Percentiles rank a stretch among this genome's conserved stretches.
These are phyloP conservation scores for Austroboletus festivus DNA, from an alignment of 768 basidiomycete genomes.

Conservation along the genomic window DNA sequence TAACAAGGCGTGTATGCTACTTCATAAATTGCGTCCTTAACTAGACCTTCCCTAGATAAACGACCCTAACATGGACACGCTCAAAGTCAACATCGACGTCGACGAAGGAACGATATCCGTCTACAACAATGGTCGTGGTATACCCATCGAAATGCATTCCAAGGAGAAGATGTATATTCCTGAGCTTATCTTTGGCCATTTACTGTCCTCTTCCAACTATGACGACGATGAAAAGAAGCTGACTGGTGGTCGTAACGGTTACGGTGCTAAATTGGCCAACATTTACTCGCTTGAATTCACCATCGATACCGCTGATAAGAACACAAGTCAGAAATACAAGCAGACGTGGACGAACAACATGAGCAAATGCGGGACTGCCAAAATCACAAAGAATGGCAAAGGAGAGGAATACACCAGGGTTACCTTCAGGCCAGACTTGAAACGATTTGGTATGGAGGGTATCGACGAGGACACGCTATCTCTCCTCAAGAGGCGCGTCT, in stretches of 20 bases:
- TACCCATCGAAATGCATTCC: conserved; percentile 94
- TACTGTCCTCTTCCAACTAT: conserved; percentile 93
- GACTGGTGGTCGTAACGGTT: conserved; percentile 97
- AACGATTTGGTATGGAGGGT: conserved; percentile 84
- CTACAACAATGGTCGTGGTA: conserved; percentile 93
- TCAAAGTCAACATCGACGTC: conserved; percentile 84
- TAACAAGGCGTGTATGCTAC: conserved; percentile 74
- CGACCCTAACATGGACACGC: conserved; percentile 83
- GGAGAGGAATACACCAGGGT: conserved; percentile 91
- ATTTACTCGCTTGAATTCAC: conserved; percentile 97
- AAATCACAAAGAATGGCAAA: conserved; percentile 87
- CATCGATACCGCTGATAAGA: conserved; percentile 92
- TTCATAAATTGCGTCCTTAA: not conserved
- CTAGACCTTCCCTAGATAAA: conserved; percentile 62
- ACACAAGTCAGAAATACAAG: conserved; percentile 83
- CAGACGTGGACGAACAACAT: conserved; percentile 96
- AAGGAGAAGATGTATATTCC: conserved; percentile 95
- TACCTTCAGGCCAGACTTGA: conserved; percentile 89
- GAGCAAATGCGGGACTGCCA: conserved; percentile 80
- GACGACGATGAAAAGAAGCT: conserved; percentile 99
- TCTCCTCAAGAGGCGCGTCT: conserved; percentile 89
- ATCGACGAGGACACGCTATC: conserved; percentile 92
- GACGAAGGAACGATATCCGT: conserved; percentile 87
- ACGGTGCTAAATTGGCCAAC: conserved; percentile 96
- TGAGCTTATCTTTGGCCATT: conserved; percentile 94